A percentile compares a stretch with the other conserved stretches of the same genome.
Conservation (phyloP, 768 basidiomycete genomes). For the Trametes cubensis region DNA sequence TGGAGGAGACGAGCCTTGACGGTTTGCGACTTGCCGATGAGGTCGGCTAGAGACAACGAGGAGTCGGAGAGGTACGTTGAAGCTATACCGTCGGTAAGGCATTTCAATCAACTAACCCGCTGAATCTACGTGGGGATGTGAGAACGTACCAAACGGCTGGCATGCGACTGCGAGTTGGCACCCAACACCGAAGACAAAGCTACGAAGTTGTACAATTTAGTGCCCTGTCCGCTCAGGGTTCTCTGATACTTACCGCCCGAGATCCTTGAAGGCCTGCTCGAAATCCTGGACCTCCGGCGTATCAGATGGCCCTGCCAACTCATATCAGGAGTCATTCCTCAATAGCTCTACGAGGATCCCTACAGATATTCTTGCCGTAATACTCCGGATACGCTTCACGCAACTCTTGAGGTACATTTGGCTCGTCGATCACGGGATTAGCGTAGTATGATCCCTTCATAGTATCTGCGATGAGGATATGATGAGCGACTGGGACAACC, state of each 20-base stretch:
- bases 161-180: constrained; percentile 83
- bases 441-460: constrained; percentile 96
- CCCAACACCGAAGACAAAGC: constrained; percentile 83
- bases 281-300: constrained; percentile 72
- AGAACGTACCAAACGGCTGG: constrained; percentile 79
- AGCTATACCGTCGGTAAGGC: constrained; percentile 47
- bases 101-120: no score
- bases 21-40: constrained; percentile 79
- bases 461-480: constrained; percentile 50
- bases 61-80: constrained; percentile 66
- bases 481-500: background rate
- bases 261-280: constrained; percentile 84
- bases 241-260: constrained; percentile 56
- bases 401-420: constrained; percentile 59
- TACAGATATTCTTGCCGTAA: constrained; percentile 89
- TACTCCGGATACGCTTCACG: constrained; percentile 73
- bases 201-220: constrained; percentile 29
- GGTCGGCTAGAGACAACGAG: constrained; percentile 64
- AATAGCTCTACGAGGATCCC: background rate
- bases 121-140: no score
- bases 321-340: background rate
- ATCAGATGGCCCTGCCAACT: constrained; percentile 61
- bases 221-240: no score
- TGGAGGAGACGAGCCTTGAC: constrained; percentile 95
- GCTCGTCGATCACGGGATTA: constrained; percentile 71